Evolutionary conservation across 495 filamentous ascomycete species (phyloP), one percentile per base, ranked within the genome.

Genomic region (Lepidopterella palustris): DNA sequence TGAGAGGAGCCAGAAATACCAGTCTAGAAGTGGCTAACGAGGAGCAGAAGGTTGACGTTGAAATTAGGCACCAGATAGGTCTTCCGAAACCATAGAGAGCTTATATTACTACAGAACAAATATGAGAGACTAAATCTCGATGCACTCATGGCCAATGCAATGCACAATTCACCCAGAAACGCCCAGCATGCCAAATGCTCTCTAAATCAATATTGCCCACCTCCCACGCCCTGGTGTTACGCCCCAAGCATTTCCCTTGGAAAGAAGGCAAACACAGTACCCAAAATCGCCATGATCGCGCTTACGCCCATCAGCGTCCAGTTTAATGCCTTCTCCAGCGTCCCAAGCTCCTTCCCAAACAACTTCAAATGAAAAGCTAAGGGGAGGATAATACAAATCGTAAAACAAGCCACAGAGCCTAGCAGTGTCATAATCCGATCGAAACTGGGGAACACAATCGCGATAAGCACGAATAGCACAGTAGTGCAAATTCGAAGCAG

Each of bases 391-490:
- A 98, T 86, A 74, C 93, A 97, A 54, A 97, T 93, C 11, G 87
- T 87, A 71, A 96, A 96, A 70, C 92, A 95, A 54, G 96, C 78
- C n/a, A 89, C 87, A 27, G 84, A 86, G 1, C 93, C 93, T 76
- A 97, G 82, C 58, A 98, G 86, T 28, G 88, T 87, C 91, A 97
- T 96, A 67, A 98, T 92, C 55, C 84, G 82, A 68, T 98, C 93
- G 66, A 97, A 98, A 0, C 81, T 80, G 13, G 93, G 93, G 67
- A 95, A 89, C 5, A 92, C 68, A 45, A 97, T 87, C 10, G 91
- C 81, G 63, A 89, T 77, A 6, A 83, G 57, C 40, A 89, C 82
- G 65, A 90, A 86, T 10, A 84, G 45, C 26, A 79, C 72, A 24
- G 83, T 78, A 18, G 76, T 75, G 20, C 80, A 50, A 1, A 92